Percentiles rank a stretch among this genome's conserved stretches.
Conservation (phyloP, 331 rosid species). For the Malus hybrid region DNA sequence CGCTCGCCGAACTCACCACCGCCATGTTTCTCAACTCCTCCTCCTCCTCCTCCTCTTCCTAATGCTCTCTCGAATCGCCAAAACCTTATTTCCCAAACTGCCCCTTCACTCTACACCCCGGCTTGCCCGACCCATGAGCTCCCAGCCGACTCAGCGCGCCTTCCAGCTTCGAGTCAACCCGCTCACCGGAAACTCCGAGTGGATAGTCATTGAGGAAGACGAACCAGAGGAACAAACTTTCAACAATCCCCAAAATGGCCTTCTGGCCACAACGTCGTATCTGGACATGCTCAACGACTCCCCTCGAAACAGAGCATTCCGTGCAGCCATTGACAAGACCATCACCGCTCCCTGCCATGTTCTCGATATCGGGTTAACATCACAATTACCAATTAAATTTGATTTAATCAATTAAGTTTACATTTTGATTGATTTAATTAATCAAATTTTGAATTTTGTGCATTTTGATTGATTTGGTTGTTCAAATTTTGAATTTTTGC, state of each 20-base stretch:
- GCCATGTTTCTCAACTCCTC: too few species aligned
- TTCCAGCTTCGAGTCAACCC: slow-evolving; percentile 82
- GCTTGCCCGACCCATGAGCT: slow-evolving; percentile 46
- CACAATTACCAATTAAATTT: not conserved
- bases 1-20: too few species aligned
- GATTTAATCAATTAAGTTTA: not conserved
- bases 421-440: not conserved
- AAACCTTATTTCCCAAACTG: slow-evolving; percentile 24
- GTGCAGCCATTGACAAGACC: slow-evolving; percentile 71
- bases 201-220: slow-evolving; percentile 76
- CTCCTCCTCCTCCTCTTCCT: not conserved
- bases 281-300: slow-evolving; percentile 92
- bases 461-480: not conserved
- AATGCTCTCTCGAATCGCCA: slow-evolving; percentile 17
- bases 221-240: slow-evolving; percentile 20
- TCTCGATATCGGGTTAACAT: slow-evolving; percentile 81
- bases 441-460: not conserved
- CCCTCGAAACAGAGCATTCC: slow-evolving; percentile 59
- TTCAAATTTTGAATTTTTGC: not conserved
- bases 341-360: slow-evolving; percentile 62
- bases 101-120: slow-evolving; percentile 8
- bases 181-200: slow-evolving; percentile 86
- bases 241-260: slow-evolving; percentile 30
- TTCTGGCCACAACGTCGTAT: slow-evolving; percentile 73
- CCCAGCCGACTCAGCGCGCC: slow-evolving; percentile 38